Base-by-base conservation (phyloP, 805 yeast species). In the Metschnikowia gelsemii region DNA sequence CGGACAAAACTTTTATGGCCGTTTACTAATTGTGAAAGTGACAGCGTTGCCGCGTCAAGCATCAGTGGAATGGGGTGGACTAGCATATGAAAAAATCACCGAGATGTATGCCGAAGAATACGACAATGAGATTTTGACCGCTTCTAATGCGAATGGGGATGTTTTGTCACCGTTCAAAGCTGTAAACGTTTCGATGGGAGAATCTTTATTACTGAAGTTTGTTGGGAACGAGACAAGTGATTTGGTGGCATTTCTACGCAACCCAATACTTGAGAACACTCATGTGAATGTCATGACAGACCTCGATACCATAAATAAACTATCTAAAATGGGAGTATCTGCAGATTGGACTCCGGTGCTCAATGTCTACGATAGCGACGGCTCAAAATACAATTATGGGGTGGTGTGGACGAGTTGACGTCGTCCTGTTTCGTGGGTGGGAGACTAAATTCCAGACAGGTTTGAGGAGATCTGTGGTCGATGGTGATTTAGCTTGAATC, bases 11-110 rank as follows among this genome's bases (percentile, higher is more conserved):
- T 43, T 43, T 28, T 36, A 52, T 43, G 25, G 51, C 26, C 52
- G 66, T 39, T 56, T 84, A 26, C 56, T 80, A 9, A 66, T 84
- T 9, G 83, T 78, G 0, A 68, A 73, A 50, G 83, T 84, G 0
- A 59, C 67, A 0, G 71, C 63, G 24, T 63, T 87, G 37, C 96
- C 96, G 5, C 75, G 73, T 38, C 66, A 68, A 28, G 88, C 90
- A 0, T 57, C 59, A 16, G 75, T 84, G 24, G 96, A 87, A 63
- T 85, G 95, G 91, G 78, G 82, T 26, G 95, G 91, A 1, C 46
- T 76, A 3, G 61, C 79, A 4, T 78, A 70, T 46, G 72, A 73
- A 42, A 64, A 65, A 20, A 48, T 57, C 2, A 46, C 49, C 13
- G 62, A 54, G 2, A 51, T 68, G 52, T 66, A 70, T 38, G 75